A percentile compares a stretch with the other conserved stretches of the same genome.
phyloP scores from a whole-genome alignment of 345 rosid genomes.

The Lepidium didymum region DNA sequence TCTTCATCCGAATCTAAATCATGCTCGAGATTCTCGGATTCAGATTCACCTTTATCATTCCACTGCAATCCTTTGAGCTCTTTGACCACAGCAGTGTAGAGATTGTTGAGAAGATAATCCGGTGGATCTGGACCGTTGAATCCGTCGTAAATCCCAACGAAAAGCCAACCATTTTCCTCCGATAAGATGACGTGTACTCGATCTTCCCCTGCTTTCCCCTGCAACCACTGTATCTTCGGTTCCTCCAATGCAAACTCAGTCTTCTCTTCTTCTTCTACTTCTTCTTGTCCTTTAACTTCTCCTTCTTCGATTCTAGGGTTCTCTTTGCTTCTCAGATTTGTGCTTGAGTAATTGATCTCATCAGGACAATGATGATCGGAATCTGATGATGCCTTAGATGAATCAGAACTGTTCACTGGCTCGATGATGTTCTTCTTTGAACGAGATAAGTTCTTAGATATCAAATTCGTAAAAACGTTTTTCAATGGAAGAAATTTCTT shows the following conservation, averaged over 20 bases:
- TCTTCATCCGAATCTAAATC: not conserved
- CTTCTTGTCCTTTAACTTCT: not conserved
- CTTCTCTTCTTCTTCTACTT: slow-evolving; percentile 23
- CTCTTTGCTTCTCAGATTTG: slow-evolving; percentile 2
- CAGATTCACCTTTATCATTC: slow-evolving; percentile 33
- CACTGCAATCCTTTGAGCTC: slow-evolving; percentile 64
- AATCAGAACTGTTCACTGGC: slow-evolving; percentile 28
- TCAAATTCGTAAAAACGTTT: slow-evolving; percentile 31
- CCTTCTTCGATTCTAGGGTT: slow-evolving; percentile 9
- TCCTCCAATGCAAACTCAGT: slow-evolving; percentile 35
- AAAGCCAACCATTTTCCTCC: slow-evolving; percentile 81
- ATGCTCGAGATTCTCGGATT: not conserved
- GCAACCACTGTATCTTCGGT: slow-evolving; percentile 80
- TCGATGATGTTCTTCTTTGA: slow-evolving; percentile 26
- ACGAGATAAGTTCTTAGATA: slow-evolving; percentile 34
- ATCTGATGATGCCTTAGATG: slow-evolving; percentile 24
- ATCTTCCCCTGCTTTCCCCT: slow-evolving; percentile 98
- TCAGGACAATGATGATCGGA: slow-evolving; percentile 9
- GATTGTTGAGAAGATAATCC: slow-evolving; percentile 59
- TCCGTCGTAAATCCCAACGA: slow-evolving; percentile 93
- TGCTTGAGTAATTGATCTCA: slow-evolving; percentile 1
- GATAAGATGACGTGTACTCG: slow-evolving; percentile 81
- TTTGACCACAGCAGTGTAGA: slow-evolving; percentile 53
- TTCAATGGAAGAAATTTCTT: slow-evolving; percentile 28
- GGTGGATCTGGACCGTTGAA: slow-evolving; percentile 95